Percentiles rank a stretch among this genome's conserved stretches.
phyloP scores from a whole-genome alignment of 2,329 filamentous ascomycete genomes.

The Trichoderma endophyticum region DNA sequence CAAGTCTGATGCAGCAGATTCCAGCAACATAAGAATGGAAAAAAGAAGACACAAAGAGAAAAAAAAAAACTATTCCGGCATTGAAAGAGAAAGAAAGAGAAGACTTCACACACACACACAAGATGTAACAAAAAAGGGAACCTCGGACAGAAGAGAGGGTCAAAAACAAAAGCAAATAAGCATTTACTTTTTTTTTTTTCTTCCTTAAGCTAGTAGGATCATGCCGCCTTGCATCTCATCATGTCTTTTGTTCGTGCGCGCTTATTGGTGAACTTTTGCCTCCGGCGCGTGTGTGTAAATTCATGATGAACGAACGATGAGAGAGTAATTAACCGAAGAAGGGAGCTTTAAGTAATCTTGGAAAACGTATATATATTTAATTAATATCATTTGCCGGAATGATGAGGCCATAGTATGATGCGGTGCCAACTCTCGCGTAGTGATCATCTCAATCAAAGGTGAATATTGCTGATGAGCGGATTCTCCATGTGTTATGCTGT shows the following conservation, averaged over 20 bases:
- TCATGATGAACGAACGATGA: neutral
- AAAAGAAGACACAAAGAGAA: neutral
- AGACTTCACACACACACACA: neutral
- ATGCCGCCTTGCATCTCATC: neutral
- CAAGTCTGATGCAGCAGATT: conserved; percentile 7
- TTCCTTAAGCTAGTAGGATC: neutral
- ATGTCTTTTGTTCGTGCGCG: neutral
- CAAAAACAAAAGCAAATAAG: conserved; percentile 7
- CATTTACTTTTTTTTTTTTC: neutral
- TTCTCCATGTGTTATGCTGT: neutral
- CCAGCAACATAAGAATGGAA: neutral
- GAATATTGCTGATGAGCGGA: neutral
- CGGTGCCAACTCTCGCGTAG: neutral
- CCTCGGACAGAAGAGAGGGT: neutral
- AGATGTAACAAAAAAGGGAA: neutral
- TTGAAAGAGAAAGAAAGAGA: conserved; percentile 7
- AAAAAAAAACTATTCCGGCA: neutral
- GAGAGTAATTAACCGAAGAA: neutral
- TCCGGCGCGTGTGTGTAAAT: neutral
- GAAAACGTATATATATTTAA: neutral
- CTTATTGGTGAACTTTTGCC: neutral
- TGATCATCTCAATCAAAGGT: neutral
- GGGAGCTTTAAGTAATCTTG: neutral
- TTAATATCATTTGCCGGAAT: neutral
- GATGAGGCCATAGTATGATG: neutral